Evolutionary conservation across 305 asterid species (phyloP).

Genomic region (Solanum hybrid): DNA sequence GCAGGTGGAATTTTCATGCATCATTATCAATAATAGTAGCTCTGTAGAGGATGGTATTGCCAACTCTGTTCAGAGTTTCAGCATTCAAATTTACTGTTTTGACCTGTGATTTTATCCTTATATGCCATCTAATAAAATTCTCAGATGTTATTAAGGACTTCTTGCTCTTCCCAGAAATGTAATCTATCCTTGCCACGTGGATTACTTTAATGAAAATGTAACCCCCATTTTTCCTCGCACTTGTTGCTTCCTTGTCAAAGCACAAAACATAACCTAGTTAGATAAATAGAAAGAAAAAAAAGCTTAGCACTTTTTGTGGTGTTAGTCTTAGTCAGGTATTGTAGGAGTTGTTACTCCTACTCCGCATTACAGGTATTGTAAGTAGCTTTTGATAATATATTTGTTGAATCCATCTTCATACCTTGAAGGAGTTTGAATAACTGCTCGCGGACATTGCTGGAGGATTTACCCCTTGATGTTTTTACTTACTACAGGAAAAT

Average conservation of each 20-base stretch:
- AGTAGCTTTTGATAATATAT: background rate
- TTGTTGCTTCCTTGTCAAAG: background rate
- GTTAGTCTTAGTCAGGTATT: background rate
- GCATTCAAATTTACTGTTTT: background rate
- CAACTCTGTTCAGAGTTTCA: background rate
- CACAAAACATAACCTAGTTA: background rate
- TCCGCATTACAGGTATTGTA: background rate
- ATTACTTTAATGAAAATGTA: background rate
- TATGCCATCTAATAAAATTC: background rate
- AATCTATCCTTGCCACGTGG: background rate
- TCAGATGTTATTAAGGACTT: background rate
- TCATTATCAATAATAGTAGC: background rate
- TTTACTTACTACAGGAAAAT: slow-evolving; percentile 40
- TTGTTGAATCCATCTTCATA: background rate
- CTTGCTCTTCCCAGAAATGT: background rate
- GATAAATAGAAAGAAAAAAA: background rate
- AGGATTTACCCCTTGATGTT: slow-evolving; percentile 1
- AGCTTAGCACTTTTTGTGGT: background rate
- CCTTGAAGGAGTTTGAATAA: background rate
- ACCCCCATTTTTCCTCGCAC: background rate
- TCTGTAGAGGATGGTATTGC: background rate
- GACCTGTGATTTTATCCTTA: background rate
- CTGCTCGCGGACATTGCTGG: background rate
- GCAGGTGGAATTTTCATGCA: background rate
- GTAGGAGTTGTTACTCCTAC: background rate